phyloP scores from a whole-genome alignment of 1,139 yeast species.

The Scheffersomyces cryptocercus region DNA sequence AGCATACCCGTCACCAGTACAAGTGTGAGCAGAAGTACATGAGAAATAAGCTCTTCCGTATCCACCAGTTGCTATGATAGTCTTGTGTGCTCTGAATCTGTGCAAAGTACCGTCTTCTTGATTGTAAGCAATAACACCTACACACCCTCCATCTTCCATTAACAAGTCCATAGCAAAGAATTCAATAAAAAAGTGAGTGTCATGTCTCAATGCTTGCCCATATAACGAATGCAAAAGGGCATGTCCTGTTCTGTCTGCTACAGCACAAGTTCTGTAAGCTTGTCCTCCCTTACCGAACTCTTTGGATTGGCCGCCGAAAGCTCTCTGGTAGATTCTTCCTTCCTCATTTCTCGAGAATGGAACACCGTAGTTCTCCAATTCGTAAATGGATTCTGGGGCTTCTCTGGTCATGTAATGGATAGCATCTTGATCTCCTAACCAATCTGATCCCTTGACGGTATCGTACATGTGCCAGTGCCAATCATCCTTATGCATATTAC shows the following conservation, averaged over 20 bases:
- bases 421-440: conserved; percentile 99
- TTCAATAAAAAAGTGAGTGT: conserved; percentile 95
- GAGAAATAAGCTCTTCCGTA: conserved; percentile 97
- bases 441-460: conserved; percentile 97
- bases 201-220: conserved; percentile 93
- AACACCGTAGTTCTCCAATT: conserved; percentile 94
- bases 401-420: conserved; percentile 98
- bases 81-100: conserved; percentile 92
- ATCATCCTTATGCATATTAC: conserved; percentile 94
- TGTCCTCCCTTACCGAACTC: conserved; percentile 97
- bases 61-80: conserved; percentile 96
- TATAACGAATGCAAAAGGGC: conserved; percentile 91
- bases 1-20: conserved; percentile 98
- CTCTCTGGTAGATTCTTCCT: conserved; percentile 96
- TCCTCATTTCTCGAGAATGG: conserved; percentile 96
- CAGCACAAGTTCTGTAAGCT: conserved; percentile 98
- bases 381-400: conserved; percentile 92
- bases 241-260: conserved; percentile 97
- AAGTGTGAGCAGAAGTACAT: conserved; percentile 97
- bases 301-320: conserved; percentile 95
- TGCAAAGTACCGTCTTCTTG: conserved; percentile 98
- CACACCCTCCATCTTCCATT: conserved; percentile 93
- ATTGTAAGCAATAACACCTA: conserved; percentile 94
- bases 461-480: conserved; percentile 99
- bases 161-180: conserved; percentile 90